Percentiles rank a stretch among this genome's conserved stretches.
phyloP scores from a whole-genome alignment of 805 yeast genomes.

The Wickerhamiella hasegawae region DNA sequence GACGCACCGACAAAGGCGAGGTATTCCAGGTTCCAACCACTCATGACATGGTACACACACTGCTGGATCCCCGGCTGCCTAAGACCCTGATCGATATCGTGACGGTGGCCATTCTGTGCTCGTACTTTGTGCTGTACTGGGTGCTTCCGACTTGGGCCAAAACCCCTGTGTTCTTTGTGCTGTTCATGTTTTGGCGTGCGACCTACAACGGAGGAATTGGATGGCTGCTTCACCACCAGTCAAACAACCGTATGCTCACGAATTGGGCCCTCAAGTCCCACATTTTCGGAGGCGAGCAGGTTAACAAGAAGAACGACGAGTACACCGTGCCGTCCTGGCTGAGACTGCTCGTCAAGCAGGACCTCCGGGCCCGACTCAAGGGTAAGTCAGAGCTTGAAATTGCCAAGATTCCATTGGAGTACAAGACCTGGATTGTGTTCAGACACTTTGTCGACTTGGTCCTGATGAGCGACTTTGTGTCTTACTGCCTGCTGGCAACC shows the following conservation, averaged over 20 bases:
- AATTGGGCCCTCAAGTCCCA: conserved; percentile 30
- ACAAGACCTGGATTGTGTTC: conserved; percentile 69
- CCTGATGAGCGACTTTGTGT: conserved; percentile 69
- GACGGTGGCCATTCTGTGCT: conserved; percentile 32
- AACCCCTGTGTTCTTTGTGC: conserved; percentile 29
- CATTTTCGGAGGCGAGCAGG: too few species aligned
- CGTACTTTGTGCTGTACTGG: conserved; percentile 20
- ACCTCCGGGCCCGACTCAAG: conserved; percentile 33
- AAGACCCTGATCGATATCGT: conserved; percentile 52
- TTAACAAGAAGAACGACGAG: conserved; percentile 7
- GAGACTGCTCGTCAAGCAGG: conserved; percentile 30
- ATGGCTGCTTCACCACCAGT: conserved; percentile 45
- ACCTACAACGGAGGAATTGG: conserved; percentile 75
- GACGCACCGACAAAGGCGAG: conserved; percentile 7
- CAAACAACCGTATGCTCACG: conserved; percentile 39
- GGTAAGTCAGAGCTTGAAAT: conserved; percentile 22
- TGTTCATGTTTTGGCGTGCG: conserved; percentile 60
- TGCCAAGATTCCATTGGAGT: conserved; percentile 44
- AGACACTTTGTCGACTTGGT: conserved; percentile 68
- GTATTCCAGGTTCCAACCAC: conserved; percentile 37
- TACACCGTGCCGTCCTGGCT: conserved; percentile 7
- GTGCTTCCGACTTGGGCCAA: conserved; percentile 17
- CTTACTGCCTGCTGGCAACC: conserved; percentile 40
- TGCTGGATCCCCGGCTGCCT: conserved; percentile 58
- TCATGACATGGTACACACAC: conserved; percentile 68